Percentiles rank a stretch among this genome's conserved stretches.
Evolutionary conservation across 805 yeast genomes (phyloP).

Genomic region (Candida suzukii): DNA sequence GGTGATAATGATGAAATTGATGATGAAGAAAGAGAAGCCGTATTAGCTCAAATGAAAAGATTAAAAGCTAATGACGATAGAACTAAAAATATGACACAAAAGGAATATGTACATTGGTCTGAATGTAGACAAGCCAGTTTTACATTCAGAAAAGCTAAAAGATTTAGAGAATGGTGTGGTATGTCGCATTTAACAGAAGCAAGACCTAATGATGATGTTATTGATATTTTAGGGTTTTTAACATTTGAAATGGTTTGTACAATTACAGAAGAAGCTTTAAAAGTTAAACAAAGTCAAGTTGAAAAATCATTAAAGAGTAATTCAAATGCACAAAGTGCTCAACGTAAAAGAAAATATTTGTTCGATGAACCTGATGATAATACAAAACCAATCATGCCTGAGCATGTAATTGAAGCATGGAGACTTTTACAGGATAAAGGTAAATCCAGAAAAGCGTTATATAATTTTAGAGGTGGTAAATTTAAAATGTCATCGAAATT

Average conservation of each 20-base stretch:
- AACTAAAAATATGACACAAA: constrained; percentile 88
- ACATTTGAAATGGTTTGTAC: constrained; percentile 97
- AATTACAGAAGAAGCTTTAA: constrained; percentile 84
- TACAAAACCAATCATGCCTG: constrained; percentile 68
- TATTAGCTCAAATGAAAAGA: constrained; percentile 79
- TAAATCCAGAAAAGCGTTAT: constrained; percentile 53
- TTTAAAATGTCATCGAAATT: constrained; percentile 45
- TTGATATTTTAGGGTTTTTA: constrained; percentile 89
- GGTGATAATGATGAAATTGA: constrained; percentile 54
- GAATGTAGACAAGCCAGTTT: constrained; percentile 97
- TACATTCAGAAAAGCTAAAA: constrained; percentile 87
- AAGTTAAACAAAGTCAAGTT: constrained; percentile 40
- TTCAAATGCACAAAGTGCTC: constrained; percentile 22
- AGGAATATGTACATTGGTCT: constrained; percentile 98
- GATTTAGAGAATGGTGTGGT: constrained; percentile 96
- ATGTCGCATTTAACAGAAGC: constrained; percentile 77
- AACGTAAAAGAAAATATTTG: constrained; percentile 46
- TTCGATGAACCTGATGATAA: constrained; percentile 88
- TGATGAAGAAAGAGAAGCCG: constrained; percentile 87
- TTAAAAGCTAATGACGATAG: constrained; percentile 91
- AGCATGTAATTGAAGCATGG: constrained; percentile 88
- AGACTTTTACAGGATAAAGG: constrained; percentile 58
- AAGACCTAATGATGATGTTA: constrained; percentile 91
- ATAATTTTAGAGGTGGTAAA: constrained; percentile 69
- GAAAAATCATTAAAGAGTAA: constrained; percentile 2